These are phyloP conservation scores for Trichomonas gallinae DNA, from an alignment of 208 protist species.

Conservation along the genomic window DNA sequence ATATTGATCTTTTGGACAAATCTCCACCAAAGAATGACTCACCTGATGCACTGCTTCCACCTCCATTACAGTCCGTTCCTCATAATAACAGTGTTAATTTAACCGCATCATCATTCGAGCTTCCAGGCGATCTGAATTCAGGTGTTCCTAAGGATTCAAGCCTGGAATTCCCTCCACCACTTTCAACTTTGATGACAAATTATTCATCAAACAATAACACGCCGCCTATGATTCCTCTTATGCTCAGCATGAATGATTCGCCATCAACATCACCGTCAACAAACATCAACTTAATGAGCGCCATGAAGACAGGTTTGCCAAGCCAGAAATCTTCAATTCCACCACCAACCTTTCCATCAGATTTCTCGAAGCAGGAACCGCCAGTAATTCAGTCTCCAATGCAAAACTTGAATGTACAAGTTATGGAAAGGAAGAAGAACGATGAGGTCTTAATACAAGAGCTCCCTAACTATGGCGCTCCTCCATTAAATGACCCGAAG, in stretches of 20 bases:
- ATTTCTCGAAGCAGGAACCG: background rate
- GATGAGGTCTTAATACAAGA: background rate
- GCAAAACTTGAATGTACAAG: background rate
- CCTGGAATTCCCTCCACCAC: no score
- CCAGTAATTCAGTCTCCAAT: background rate
- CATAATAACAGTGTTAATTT: no score
- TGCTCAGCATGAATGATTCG: background rate
- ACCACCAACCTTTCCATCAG: background rate
- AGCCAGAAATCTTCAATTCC: no score
- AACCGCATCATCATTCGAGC: no score
- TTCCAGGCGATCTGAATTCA: no score
- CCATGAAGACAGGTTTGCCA: background rate
- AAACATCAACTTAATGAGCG: background rate
- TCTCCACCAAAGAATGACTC: no score
- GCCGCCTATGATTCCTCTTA: background rate
- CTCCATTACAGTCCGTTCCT: no score
- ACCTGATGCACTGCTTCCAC: no score
- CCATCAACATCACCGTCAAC: background rate
- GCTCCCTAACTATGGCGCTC: background rate
- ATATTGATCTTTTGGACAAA: no score
- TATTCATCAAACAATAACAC: background rate
- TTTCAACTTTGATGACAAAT: background rate
- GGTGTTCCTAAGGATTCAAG: no score
- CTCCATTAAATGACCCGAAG: no score
- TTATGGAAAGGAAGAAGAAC: background rate